Base-by-base conservation (phyloP, 345 rosid species). In the Rhodamnia rubescens region DNA sequence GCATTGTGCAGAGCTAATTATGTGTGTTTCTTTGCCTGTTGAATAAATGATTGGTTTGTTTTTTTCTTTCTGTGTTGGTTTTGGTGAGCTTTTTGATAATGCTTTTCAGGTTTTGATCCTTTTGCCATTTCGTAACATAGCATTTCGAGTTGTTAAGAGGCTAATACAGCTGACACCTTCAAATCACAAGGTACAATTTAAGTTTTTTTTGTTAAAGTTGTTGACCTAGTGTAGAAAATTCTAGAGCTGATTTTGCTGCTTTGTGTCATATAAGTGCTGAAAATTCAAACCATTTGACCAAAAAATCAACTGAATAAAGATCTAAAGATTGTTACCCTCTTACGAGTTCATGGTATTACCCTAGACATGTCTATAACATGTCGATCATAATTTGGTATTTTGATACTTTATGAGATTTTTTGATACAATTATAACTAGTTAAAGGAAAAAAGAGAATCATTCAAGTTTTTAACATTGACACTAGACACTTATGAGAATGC, bases 131-230 rank as follows among this genome's bases (percentile, higher is more conserved):
- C 93, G 93, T 90, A 93, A 92, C 90, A 88, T 94, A 84, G 96
- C 98, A 36, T 88, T 89, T 74, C 93, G 92, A 49, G 93, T 94
- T 84, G 90, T 97, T 84, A 92, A 90, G 92, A 93, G 96, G 91
- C 85, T 95, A 82, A 95, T 95, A 90, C 93, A 92, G 86, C 89
- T 97, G 86, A 94, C 96, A 49, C 98, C 98, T 47, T 86, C 90
- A 85, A 85, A 92, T 88, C 91, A 89, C 90, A 94, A 93, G 97
- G 99, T 97, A 92, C 20, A 84, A 27, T 74, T 58, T 78, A 84
- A 74, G n/a, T 29, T 86, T 84, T 57, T 24, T 82, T 49, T 14
- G 12, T 55, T 20, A n/a, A 29, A 82, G 53, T 53, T 52, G 58
- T 27, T 52, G 83, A 50, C 40, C 53, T 27, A 29, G 53, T 52